Evolutionary conservation across 148 eudicot genomes (phyloP).

Genomic region (Pharnaceum exiguum): DNA sequence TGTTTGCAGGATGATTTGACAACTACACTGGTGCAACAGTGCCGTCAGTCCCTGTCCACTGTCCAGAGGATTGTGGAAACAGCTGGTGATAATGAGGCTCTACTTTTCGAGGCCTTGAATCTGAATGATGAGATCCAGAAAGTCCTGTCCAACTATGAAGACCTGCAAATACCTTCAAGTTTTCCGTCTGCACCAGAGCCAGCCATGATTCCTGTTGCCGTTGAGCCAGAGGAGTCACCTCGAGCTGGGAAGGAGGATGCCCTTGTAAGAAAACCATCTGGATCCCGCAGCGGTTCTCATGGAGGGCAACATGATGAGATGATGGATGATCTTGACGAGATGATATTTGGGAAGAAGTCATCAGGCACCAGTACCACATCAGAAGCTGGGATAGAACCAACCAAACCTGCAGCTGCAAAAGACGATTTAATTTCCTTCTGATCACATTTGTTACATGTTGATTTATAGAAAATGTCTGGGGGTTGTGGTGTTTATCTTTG

Average conservation of each 20-base stretch:
- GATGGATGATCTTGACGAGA: constrained; percentile 98
- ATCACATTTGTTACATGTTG: constrained; percentile 1
- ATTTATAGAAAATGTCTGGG: neutral
- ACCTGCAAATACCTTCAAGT: constrained; percentile 49
- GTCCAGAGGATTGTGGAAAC: constrained; percentile 79
- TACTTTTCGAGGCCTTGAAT: constrained; percentile 90
- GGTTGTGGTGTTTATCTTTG: constrained; percentile 13
- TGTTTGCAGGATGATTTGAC: constrained; percentile 85
- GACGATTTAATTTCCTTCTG: constrained; percentile 76
- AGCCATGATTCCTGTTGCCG: constrained; percentile 89
- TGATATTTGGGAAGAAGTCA: constrained; percentile 80
- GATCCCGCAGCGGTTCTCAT: constrained; percentile 35
- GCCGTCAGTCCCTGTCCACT: constrained; percentile 65
- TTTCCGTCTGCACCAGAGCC: constrained; percentile 59
- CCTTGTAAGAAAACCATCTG: constrained; percentile 51
- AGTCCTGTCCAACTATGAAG: constrained; percentile 72
- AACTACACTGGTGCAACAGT: constrained; percentile 74
- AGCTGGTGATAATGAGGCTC: constrained; percentile 83
- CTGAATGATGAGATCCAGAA: constrained; percentile 92
- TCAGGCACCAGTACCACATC: constrained; percentile 52
- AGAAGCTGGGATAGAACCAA: constrained; percentile 36
- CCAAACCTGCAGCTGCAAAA: constrained; percentile 48
- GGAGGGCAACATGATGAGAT: constrained; percentile 68
- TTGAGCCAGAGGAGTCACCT: constrained; percentile 85
- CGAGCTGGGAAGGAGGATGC: constrained; percentile 61